These are phyloP conservation scores for Tylopilus balloui DNA, from an alignment of 768 basidiomycete species.

Conservation along the genomic window DNA sequence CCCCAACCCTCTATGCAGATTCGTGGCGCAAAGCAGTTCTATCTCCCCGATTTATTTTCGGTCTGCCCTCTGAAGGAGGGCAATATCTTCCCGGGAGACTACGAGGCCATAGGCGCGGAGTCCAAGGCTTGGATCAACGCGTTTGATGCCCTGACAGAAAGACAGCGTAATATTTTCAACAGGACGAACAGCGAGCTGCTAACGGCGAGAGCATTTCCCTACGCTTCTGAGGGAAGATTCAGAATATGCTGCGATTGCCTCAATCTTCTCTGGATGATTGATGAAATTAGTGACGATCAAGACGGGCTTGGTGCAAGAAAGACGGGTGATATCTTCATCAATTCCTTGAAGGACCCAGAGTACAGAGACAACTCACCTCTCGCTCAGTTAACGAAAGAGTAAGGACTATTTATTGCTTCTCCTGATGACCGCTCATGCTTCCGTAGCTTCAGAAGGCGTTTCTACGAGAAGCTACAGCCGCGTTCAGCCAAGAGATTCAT, in stretches of 20 bases:
- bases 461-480: neutral
- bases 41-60: conserved; percentile 49
- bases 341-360: conserved; percentile 21
- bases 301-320: conserved; percentile 45
- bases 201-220: conserved; percentile 57
- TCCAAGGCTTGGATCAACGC: conserved; percentile 38
- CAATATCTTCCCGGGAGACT: conserved; percentile 6
- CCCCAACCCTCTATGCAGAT: conserved; percentile 1
- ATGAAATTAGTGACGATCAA: conserved; percentile 70
- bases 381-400: conserved; percentile 60
- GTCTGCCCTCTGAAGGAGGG: conserved; percentile 43
- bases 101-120: conserved; percentile 39
- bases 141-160: conserved; percentile 52
- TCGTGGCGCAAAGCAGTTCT: conserved; percentile 18
- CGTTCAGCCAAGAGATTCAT: neutral
- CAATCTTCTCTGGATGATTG: conserved; percentile 58
- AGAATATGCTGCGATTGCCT: conserved; percentile 56
- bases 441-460: conserved; percentile 53
- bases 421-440: neutral
- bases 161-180: neutral
- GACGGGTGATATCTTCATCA: conserved; percentile 50
- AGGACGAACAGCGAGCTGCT: conserved; percentile 46
- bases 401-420: neutral
- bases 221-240: conserved; percentile 52
- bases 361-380: conserved; percentile 54